phyloP scores from a whole-genome alignment of 192 early-diverging fungal genomes.

The Mortierella antarctica region DNA sequence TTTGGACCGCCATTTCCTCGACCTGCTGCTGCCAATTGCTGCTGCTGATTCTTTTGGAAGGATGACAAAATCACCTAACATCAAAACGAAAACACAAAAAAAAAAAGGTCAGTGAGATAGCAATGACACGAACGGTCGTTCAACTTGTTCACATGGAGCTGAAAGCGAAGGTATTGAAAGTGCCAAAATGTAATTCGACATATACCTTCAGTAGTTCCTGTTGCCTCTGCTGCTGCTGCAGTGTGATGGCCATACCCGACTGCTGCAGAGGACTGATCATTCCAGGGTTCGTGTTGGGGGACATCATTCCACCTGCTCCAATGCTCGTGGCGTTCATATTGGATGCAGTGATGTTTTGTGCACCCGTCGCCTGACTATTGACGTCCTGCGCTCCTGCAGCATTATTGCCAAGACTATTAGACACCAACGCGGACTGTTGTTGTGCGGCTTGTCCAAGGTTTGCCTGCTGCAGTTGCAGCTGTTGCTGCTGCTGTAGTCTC shows the following conservation, averaged over 20 bases:
- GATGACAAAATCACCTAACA: slow-evolving; percentile 19
- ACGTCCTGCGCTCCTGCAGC: slow-evolving; percentile 1
- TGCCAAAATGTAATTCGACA: not conserved
- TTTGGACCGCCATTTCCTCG: slow-evolving; percentile 8
- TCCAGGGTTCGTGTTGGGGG: slow-evolving; percentile 32
- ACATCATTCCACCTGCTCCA: slow-evolving; percentile 43
- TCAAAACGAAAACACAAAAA: not conserved
- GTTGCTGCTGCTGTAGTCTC: slow-evolving; percentile 13
- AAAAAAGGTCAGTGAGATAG: too few relatives aligned
- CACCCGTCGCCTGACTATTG: not conserved
- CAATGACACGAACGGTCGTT: too few relatives aligned
- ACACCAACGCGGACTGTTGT: slow-evolving; percentile 27
- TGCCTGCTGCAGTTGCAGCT: slow-evolving; percentile 15
- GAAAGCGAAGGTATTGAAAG: not conserved
- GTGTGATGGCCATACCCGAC: not conserved
- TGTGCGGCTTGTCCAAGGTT: slow-evolving; percentile 15
- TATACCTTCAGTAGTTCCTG: slow-evolving; percentile 28
- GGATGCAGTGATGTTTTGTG: slow-evolving; percentile 1
- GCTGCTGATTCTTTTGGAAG: slow-evolving; percentile 39
- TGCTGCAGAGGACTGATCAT: slow-evolving; percentile 21
- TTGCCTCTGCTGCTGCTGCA: slow-evolving; percentile 11
- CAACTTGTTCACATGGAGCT: too few relatives aligned
- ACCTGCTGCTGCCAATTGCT: slow-evolving; percentile 30
- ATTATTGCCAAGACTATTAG: slow-evolving; percentile 19
- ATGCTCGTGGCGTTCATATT: not conserved